Evolutionary conservation across 2,329 filamentous ascomycete species (phyloP).

Genomic region (Ascochyta clinopodiicola): DNA sequence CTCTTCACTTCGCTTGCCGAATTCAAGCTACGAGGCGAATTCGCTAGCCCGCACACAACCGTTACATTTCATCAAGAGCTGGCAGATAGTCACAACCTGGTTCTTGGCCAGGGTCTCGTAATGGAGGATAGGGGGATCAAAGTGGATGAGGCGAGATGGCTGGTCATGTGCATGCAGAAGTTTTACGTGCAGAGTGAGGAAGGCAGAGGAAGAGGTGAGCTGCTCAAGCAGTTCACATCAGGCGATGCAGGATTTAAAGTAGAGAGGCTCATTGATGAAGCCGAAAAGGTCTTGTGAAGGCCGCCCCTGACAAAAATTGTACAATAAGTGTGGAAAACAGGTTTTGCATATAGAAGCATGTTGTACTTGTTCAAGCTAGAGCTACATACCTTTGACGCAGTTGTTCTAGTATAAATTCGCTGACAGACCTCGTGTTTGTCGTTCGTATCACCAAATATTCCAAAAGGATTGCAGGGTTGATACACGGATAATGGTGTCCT

Average conservation of each 20-base stretch:
- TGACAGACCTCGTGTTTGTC: background rate
- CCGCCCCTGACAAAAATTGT: background rate
- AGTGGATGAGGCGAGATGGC: slow-evolving; percentile 83
- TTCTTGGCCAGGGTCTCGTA: slow-evolving; percentile 85
- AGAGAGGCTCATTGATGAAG: slow-evolving; percentile 85
- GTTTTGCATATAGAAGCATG: background rate
- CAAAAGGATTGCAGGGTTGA: no score
- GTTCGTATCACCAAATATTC: no score
- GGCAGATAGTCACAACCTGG: slow-evolving; percentile 73
- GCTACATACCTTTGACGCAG: background rate
- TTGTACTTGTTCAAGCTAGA: background rate
- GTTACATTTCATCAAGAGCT: slow-evolving; percentile 91
- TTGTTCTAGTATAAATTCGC: background rate
- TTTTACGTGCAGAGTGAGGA: slow-evolving; percentile 76
- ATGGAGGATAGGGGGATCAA: slow-evolving; percentile 77
- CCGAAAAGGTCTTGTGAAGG: slow-evolving; percentile 70
- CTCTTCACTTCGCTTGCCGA: slow-evolving; percentile 94
- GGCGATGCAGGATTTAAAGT: slow-evolving; percentile 83
- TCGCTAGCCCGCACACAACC: slow-evolving; percentile 88
- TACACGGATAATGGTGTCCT: no score
- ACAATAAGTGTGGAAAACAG: slow-evolving; percentile 4
- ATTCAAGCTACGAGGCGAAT: slow-evolving; percentile 90
- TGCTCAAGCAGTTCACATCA: slow-evolving; percentile 81
- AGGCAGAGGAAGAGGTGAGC: slow-evolving; percentile 56
- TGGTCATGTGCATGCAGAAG: slow-evolving; percentile 90